Evolutionary conservation across 352 stramenopile genomes (phyloP), one percentile per base, ranked within the genome.

Genomic region (Blastocystis sp.): DNA sequence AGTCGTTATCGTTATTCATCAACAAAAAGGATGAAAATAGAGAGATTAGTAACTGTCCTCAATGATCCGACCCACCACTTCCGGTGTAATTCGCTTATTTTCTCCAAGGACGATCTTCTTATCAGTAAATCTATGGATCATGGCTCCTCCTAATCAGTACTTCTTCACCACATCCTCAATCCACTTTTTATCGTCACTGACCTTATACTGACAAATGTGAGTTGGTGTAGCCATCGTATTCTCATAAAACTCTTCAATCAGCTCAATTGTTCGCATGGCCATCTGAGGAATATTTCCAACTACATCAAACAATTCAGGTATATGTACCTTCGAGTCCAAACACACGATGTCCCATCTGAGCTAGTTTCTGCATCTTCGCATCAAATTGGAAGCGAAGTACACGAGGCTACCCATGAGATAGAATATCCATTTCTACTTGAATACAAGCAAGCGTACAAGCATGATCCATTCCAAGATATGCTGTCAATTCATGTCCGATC

Each of bases 221-320:
- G 77, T 87, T 29, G 77, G 77, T 21, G 49, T 46, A 21, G 46
- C 63, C 77, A 87, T 87, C 14, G 46, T 57, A 27, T 87, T 61
- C 46, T 87, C 77, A 54, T 87, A 87, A 43, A 87, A 87, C n/a
- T 87, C 37, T 54, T 87, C 77, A 77, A 87, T 83, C n/a, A 27
- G 21, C 16, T 83, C 71, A 27, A 83, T 37, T 37, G 71, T 83
- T 49, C 65, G 21, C 71, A 83, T 83, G 1, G 71, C 71, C 39
- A 83, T 83, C 49, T n/a, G 27, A 32, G 54, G 54, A 12, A 61
- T 12, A 32, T 61, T 61, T 61, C 54, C 54, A n/a, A 61, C 54
- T 74, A 46, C 12, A 43, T 46, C 19, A 37, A 37, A 74, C 11
- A 37, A 43, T 21, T 1, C 1, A 29, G 9, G 35, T 9, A 21